Evolutionary conservation across 2,329 filamentous ascomycete genomes (phyloP).

Genomic region (Claviceps pusilla): DNA sequence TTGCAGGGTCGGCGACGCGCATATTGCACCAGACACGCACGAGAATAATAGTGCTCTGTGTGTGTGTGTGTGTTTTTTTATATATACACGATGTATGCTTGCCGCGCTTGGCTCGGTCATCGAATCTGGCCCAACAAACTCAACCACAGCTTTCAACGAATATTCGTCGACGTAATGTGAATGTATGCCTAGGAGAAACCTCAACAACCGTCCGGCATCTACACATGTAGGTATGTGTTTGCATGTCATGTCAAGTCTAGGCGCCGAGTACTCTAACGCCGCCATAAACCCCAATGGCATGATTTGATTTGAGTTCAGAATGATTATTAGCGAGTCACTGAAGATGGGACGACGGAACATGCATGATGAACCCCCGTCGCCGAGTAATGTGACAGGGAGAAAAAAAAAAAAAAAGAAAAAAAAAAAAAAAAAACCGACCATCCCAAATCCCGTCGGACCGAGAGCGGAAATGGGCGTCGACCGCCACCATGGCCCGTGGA

Average conservation of each 20-base stretch:
- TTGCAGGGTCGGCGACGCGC: slow-evolving; percentile 4
- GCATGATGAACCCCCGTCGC: neutral
- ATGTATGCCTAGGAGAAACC: too few relatives aligned
- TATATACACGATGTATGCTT: too few relatives aligned
- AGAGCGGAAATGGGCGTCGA: neutral
- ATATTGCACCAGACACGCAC: neutral
- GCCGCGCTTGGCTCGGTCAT: neutral
- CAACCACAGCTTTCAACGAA: neutral
- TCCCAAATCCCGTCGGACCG: neutral
- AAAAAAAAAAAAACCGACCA: neutral
- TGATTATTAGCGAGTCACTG: neutral
- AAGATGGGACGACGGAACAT: neutral
- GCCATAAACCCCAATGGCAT: too few relatives aligned
- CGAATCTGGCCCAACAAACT: neutral
- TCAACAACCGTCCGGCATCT: too few relatives aligned
- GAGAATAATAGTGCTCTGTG: neutral
- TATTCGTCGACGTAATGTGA: too few relatives aligned
- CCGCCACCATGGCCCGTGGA: neutral
- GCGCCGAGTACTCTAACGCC: too few relatives aligned
- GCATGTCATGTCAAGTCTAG: too few relatives aligned
- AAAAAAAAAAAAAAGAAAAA: neutral
- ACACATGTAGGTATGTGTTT: too few relatives aligned
- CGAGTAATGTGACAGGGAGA: neutral
- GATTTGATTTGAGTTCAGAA: too few relatives aligned
- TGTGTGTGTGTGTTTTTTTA: too few relatives aligned